Percentiles rank a stretch among this genome's conserved stretches.
Evolutionary conservation across 257 asterid genomes (phyloP).

Genomic region (Apocynum venetum): DNA sequence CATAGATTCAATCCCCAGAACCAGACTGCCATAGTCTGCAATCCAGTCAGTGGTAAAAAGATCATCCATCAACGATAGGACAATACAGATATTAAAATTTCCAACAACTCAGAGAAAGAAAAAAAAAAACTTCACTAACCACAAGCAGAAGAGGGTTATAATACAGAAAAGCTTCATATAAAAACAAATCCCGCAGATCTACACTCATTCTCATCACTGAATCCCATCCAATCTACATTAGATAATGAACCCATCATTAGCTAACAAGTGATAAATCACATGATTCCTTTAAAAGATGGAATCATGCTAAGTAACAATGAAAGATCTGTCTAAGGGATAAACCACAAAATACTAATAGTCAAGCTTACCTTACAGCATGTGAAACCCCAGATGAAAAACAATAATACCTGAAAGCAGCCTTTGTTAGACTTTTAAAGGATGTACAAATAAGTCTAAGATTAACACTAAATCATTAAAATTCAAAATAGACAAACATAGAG

Average conservation of each 20-base stretch:
- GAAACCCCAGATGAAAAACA: constrained; percentile 82
- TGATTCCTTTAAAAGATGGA: constrained; percentile 7
- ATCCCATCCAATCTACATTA: constrained; percentile 91
- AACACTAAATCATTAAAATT: neutral
- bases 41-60: constrained; percentile 21
- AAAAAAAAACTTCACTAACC: constrained; percentile 54
- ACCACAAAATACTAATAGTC: constrained; percentile 1
- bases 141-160: constrained; percentile 94
- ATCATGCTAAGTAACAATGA: neutral
- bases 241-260: constrained; percentile 17
- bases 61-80: constrained; percentile 3
- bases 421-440: constrained; percentile 20
- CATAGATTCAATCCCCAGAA: constrained; percentile 95
- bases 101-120: constrained; percentile 1
- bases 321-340: neutral
- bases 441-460: constrained; percentile 5
- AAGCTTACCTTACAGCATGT: constrained; percentile 86
- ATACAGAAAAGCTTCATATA: constrained; percentile 96
- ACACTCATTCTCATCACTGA: constrained; percentile 98
- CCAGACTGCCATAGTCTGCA: constrained; percentile 97
- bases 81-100: constrained; percentile 10
- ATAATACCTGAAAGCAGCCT: constrained; percentile 57
- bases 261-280: constrained; percentile 16
- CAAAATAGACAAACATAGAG: neutral
- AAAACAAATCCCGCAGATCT: constrained; percentile 83